These are phyloP conservation scores for Ascocoryne sarcoides DNA, from an alignment of 2,329 filamentous ascomycete genomes.

Conservation along the genomic window DNA sequence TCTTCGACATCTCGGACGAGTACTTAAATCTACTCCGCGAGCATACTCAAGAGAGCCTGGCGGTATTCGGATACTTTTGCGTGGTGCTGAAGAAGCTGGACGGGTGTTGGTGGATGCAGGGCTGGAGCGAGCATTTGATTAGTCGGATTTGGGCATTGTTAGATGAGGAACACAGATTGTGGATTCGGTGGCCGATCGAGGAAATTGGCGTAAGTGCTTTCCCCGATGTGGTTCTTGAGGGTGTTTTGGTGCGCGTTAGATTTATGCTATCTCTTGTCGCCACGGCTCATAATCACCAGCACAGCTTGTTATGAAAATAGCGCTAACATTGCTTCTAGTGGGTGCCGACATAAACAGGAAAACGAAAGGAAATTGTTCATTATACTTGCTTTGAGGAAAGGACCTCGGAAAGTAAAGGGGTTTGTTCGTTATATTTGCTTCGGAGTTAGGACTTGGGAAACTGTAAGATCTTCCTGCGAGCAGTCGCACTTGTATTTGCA, in stretches of 20 bases:
- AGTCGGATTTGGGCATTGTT: conserved; percentile 27
- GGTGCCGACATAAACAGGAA: no score
- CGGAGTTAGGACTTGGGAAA: no score
- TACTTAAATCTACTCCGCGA: conserved; percentile 30
- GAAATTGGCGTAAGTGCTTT: conserved; percentile 17
- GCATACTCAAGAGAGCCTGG: conserved; percentile 28
- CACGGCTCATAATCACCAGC: no score
- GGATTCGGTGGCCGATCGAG: conserved; percentile 30
- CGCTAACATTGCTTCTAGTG: no score
- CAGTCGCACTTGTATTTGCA: no score
- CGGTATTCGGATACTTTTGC: conserved; percentile 31
- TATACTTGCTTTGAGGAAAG: no score
- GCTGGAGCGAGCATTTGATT: conserved; percentile 30
- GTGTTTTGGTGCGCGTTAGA: not conserved
- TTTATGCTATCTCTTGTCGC: no score
- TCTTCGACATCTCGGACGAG: conserved; percentile 30
- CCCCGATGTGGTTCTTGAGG: not conserved
- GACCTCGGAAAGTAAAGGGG: no score
- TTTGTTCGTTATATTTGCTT: no score
- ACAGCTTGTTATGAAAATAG: no score
- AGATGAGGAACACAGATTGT: conserved; percentile 31
- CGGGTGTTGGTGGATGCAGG: conserved; percentile 31
- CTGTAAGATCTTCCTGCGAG: no score
- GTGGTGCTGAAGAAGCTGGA: conserved; percentile 30
- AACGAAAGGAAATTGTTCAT: no score